These are phyloP conservation scores for Nakazawaea ishiwadae DNA, from an alignment of 805 yeast genomes.

Conservation along the genomic window DNA sequence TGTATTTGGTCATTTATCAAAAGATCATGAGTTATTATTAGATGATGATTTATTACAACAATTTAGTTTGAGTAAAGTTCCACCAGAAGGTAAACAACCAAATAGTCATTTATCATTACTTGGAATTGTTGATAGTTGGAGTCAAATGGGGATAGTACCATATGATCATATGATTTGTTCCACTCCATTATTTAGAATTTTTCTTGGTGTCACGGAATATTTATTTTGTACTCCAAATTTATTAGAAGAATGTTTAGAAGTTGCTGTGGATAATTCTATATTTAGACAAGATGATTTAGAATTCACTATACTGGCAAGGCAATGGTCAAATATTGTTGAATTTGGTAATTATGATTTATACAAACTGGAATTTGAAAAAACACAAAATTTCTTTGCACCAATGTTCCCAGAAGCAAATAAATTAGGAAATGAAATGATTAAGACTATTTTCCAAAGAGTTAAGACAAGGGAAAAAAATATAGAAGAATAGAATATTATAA, in stretches of 20 bases:
- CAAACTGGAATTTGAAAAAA: slow-evolving; percentile 64
- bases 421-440: slow-evolving; percentile 92
- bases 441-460: slow-evolving; percentile 50
- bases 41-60: slow-evolving; percentile 77
- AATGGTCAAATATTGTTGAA: slow-evolving; percentile 80
- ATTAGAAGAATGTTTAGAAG: slow-evolving; percentile 74
- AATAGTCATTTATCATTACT: slow-evolving; percentile 87
- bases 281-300: slow-evolving; percentile 90
- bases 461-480: slow-evolving; percentile 20
- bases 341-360: slow-evolving; percentile 74
- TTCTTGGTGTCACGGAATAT: slow-evolving; percentile 91
- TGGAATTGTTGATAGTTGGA: slow-evolving; percentile 95
- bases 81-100: slow-evolving; percentile 58
- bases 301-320: slow-evolving; percentile 85
- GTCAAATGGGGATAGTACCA: slow-evolving; percentile 76
- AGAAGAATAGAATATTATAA: slow-evolving; percentile 15
- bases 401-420: slow-evolving; percentile 86
- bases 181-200: slow-evolving; percentile 88
- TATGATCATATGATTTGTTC: slow-evolving; percentile 97
- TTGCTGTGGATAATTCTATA: slow-evolving; percentile 57
- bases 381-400: slow-evolving; percentile 79
- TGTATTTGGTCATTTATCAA: slow-evolving; percentile 67
- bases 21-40: slow-evolving; percentile 54
- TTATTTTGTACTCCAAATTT: slow-evolving; percentile 80
- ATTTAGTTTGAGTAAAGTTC: slow-evolving; percentile 70